Conservation (phyloP, 2,329 filamentous ascomycete genomes). For the Dactylellina sp. region DNA sequence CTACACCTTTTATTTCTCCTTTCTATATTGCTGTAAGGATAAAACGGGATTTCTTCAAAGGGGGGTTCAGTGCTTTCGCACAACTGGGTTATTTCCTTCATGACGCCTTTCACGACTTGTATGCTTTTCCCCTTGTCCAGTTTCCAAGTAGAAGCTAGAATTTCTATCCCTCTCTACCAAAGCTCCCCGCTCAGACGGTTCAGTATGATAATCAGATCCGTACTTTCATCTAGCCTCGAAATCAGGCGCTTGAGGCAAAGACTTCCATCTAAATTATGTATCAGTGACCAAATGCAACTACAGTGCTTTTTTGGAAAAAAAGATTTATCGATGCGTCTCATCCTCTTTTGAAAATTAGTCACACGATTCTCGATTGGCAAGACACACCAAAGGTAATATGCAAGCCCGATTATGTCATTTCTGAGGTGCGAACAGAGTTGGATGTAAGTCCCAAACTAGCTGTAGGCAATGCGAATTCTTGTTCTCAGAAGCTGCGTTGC, state of each 20-base stretch:
- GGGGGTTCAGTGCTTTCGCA: slow-evolving; percentile 12
- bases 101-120: not conserved
- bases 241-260: no score
- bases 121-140: not conserved
- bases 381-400: no score
- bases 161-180: slow-evolving; percentile 6
- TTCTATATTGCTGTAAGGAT: slow-evolving; percentile 45
- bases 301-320: no score
- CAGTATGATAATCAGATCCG: not conserved
- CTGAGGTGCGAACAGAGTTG: no score
- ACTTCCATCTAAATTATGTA: no score
- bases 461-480: not conserved
- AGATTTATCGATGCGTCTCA: no score
- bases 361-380: no score
- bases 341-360: no score
- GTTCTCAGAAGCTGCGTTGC: slow-evolving; percentile 2
- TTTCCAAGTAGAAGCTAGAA: slow-evolving; percentile 31
- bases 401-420: no score
- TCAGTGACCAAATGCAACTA: no score
- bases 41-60: slow-evolving; percentile 34
- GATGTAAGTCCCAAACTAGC: slow-evolving; percentile 5
- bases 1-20: slow-evolving; percentile 23
- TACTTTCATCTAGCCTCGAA: no score
- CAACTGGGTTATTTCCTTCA: slow-evolving; percentile 13
- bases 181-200: not conserved